Evolutionary conservation across 495 filamentous ascomycete species (phyloP).

Genomic region (Lasiosphaeriaceae sp.): DNA sequence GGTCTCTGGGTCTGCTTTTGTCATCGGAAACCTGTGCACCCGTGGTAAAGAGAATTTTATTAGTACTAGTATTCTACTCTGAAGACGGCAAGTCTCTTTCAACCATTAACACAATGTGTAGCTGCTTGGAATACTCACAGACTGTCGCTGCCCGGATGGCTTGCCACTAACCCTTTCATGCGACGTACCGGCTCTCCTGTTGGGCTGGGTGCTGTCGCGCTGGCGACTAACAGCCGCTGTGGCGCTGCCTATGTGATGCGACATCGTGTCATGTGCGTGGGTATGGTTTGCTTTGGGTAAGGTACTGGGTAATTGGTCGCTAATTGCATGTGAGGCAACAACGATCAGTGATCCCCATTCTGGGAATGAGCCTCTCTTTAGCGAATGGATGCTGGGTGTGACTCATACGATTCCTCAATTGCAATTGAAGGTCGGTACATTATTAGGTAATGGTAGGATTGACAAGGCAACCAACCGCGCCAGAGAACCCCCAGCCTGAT

Average conservation of each 20-base stretch:
- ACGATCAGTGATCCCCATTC: background rate
- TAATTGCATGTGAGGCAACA: background rate
- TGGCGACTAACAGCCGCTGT: background rate
- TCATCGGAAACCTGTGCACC: too few species aligned
- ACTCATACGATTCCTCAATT: background rate
- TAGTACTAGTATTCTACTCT: too few species aligned
- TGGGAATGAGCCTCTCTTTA: background rate
- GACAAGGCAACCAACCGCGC: background rate
- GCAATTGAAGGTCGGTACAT: background rate
- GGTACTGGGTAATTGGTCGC: conserved; percentile 3
- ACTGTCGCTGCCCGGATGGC: background rate
- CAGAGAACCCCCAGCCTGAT: background rate
- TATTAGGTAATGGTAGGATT: background rate
- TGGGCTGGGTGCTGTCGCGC: background rate
- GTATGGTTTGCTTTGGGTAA: conserved; percentile 2
- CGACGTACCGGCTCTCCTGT: background rate
- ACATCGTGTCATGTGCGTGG: conserved; percentile 1
- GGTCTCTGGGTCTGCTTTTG: background rate
- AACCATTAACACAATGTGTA: too few species aligned
- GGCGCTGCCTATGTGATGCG: background rate
- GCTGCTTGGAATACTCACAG: conserved; percentile 3
- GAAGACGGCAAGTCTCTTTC: too few species aligned
- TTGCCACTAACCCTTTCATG: background rate
- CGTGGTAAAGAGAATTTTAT: too few species aligned
- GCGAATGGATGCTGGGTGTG: background rate